A percentile compares a stretch with the other conserved stretches of the same genome.
Conservation (phyloP, 148 eudicot species). For the Polygonum maritimum region DNA sequence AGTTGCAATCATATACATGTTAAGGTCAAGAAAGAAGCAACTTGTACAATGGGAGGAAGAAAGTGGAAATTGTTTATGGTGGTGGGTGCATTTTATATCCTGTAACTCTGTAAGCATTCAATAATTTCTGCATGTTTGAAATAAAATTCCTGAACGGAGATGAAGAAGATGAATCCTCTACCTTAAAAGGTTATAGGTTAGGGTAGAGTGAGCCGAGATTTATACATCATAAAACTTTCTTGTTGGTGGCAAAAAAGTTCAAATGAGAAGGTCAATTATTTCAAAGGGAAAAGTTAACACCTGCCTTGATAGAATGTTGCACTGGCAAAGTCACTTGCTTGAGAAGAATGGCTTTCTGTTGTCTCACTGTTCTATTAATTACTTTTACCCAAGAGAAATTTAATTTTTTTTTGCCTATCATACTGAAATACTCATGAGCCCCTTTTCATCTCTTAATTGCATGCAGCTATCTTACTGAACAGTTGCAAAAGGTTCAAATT, state of each 20-base stretch:
- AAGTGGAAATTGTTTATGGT: not conserved
- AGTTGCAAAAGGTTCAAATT: slow-evolving; percentile 72
- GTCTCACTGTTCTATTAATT: not conserved
- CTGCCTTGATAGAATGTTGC: not conserved
- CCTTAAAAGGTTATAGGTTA: not conserved
- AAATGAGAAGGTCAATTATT: not conserved
- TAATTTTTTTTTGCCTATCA: not conserved
- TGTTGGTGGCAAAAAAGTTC: not conserved
- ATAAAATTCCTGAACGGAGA: not conserved
- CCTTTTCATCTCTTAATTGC: not conserved
- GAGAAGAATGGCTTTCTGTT: not conserved
- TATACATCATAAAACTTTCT: not conserved
- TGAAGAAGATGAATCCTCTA: not conserved
- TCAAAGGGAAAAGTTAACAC: not conserved
- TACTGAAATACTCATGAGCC: not conserved
- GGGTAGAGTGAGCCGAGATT: not conserved
- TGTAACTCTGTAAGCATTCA: not conserved
- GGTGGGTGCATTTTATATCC: not conserved
- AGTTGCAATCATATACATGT: not conserved
- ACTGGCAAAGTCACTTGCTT: not conserved
- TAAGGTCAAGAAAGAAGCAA: not conserved
- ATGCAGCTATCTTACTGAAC: slow-evolving; percentile 74
- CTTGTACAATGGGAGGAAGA: not conserved
- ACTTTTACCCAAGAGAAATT: not conserved
- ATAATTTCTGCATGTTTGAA: not conserved